phyloP scores from a whole-genome alignment of 306 rosid genomes.

The Dalbergia oliveri region DNA sequence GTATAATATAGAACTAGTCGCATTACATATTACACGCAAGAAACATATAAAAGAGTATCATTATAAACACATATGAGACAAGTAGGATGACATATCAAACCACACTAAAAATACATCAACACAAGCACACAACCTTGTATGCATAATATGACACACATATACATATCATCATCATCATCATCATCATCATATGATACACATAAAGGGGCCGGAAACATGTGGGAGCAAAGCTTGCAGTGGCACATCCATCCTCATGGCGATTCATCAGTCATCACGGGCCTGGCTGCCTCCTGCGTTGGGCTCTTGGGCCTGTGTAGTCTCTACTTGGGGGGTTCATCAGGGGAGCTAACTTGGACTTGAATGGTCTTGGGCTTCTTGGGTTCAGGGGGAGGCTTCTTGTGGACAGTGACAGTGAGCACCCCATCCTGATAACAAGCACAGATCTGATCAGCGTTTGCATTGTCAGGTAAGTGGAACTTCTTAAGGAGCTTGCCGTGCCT shows the following conservation, averaged over 20 bases:
- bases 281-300: neutral
- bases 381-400: conserved; percentile 59
- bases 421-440: conserved; percentile 55
- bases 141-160: neutral
- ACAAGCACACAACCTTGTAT: neutral
- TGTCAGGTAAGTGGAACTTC: conserved; percentile 61
- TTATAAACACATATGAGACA: neutral
- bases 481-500: conserved; percentile 59
- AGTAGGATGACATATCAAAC: neutral
- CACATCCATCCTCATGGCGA: neutral
- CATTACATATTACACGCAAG: neutral
- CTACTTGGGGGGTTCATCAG: neutral
- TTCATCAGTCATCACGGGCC: neutral
- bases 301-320: neutral
- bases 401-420: conserved; percentile 50
- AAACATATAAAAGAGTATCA: neutral
- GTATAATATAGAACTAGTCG: too few relatives aligned
- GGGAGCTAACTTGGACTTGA: conserved; percentile 38
- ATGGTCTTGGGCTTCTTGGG: conserved; percentile 56
- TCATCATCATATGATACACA: too few relatives aligned
- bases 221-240: too few relatives aligned
- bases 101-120: neutral
- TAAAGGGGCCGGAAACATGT: neutral
- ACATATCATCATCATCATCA: too few relatives aligned
- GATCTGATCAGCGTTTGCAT: conserved; percentile 46